Percentiles rank a stretch among this genome's conserved stretches.
Evolutionary conservation across 306 rosid genomes (phyloP).

Genomic region (Rubus parviflorus): DNA sequence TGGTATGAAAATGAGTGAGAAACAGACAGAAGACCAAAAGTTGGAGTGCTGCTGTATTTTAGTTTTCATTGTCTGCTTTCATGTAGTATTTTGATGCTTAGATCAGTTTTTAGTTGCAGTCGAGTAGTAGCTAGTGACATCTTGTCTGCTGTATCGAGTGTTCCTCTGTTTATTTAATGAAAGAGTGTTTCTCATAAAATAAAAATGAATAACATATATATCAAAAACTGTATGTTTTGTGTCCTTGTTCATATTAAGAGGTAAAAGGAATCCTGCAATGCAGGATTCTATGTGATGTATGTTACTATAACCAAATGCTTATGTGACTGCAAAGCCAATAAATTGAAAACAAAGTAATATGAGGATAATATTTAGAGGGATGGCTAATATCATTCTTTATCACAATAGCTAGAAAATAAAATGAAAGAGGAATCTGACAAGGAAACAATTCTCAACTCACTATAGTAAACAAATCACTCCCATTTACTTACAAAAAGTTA

Average conservation of each 20-base stretch:
- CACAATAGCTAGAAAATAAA: background rate
- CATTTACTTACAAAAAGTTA: background rate
- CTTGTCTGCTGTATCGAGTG: too few relatives aligned
- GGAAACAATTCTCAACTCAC: background rate
- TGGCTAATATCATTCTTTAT: background rate
- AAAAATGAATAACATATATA: too few relatives aligned
- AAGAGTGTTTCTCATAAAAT: too few relatives aligned
- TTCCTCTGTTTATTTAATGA: too few relatives aligned
- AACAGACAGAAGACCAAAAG: too few relatives aligned
- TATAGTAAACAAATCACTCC: background rate
- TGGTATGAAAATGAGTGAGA: too few relatives aligned
- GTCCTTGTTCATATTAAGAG: too few relatives aligned
- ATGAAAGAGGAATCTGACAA: background rate
- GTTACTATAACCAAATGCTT: background rate
- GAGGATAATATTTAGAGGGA: background rate
- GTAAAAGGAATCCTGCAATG: background rate
- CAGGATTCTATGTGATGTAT: background rate
- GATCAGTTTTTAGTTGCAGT: background rate
- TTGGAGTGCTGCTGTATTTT: too few relatives aligned
- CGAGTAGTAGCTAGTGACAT: too few relatives aligned
- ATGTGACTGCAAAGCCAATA: background rate
- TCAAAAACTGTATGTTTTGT: too few relatives aligned
- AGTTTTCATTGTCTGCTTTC: too few relatives aligned
- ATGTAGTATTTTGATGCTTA: too few relatives aligned
- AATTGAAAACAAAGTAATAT: background rate